Percentiles rank a stretch among this genome's conserved stretches.
Conservation (phyloP, 371 early-diverging fungal species). For the Syncephalastrum sp. region DNA sequence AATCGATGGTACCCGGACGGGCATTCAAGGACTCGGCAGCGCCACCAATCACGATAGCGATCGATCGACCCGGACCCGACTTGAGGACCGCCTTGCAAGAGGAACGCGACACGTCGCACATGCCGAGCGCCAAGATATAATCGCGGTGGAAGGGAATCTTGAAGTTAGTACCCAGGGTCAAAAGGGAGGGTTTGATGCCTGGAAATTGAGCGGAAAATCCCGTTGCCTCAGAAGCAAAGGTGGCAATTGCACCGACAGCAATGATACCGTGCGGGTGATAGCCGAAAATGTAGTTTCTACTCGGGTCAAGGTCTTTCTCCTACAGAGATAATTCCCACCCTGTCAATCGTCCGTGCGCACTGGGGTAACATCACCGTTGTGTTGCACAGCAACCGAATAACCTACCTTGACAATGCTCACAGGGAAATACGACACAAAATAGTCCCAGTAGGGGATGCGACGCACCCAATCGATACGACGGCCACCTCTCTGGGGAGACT, state of each 20-base stretch:
- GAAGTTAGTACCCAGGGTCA: conserved; percentile 60
- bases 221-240: conserved; percentile 70
- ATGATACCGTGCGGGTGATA: conserved; percentile 83
- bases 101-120: conserved; percentile 66
- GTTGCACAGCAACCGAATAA: not conserved
- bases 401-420: conserved; percentile 68
- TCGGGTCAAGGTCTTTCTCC: conserved; percentile 68
- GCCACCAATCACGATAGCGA: conserved; percentile 73
- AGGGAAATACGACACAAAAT: conserved; percentile 82
- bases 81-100: conserved; percentile 71
- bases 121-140: conserved; percentile 61
- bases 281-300: conserved; percentile 72
- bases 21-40: conserved; percentile 69
- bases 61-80: conserved; percentile 69
- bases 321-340: conserved; percentile 14
- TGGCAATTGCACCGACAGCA: conserved; percentile 70
- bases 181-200: conserved; percentile 56
- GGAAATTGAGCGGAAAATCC: conserved; percentile 59
- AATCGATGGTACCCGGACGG: conserved; percentile 56
- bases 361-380: not conserved
- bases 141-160: conserved; percentile 72
- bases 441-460: conserved; percentile 57
- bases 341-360: not conserved
- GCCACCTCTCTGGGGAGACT: conserved; percentile 69
- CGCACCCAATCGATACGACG: conserved; percentile 64